Evolutionary conservation across 371 early-diverging fungal species (phyloP).

Genomic region (Mucor piriformis): DNA sequence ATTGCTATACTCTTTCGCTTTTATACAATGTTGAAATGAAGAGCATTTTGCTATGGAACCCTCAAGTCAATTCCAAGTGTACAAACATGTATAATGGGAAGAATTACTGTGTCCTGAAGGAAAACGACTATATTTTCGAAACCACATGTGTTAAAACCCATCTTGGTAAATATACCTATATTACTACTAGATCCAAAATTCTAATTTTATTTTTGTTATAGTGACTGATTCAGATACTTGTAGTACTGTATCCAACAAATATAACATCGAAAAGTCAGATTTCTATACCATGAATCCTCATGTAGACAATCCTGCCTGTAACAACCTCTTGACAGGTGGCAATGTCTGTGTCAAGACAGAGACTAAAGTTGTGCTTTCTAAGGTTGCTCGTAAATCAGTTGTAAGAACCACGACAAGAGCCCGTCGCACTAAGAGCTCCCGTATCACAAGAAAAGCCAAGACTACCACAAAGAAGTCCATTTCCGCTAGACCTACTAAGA

Average conservation of each 20-base stretch:
- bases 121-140: slow-evolving; percentile 1
- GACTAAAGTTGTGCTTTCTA: not conserved
- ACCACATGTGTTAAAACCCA: slow-evolving; percentile 12
- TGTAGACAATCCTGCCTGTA: slow-evolving; percentile 32
- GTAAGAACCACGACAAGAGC: slow-evolving; percentile 27
- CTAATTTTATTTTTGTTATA: slow-evolving; percentile 3
- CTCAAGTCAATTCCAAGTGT: slow-evolving; percentile 38
- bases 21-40: slow-evolving; percentile 27
- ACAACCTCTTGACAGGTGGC: slow-evolving; percentile 41
- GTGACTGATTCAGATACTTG: slow-evolving; percentile 43
- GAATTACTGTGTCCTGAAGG: slow-evolving; percentile 41
- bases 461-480: slow-evolving; percentile 3
- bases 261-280: slow-evolving; percentile 27
- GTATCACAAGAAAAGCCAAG: not conserved
- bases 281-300: slow-evolving; percentile 43
- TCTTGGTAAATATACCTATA: slow-evolving; percentile 5
- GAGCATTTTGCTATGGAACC: slow-evolving; percentile 34
- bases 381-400: not conserved
- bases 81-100: slow-evolving; percentile 45
- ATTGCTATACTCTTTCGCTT: slow-evolving; percentile 35
- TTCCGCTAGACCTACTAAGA: not conserved
- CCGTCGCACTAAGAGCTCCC: slow-evolving; percentile 5
- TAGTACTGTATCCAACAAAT: slow-evolving; percentile 33
- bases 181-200: not conserved
- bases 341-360: slow-evolving; percentile 39